Evolutionary conservation across 768 basidiomycete genomes (phyloP), one percentile per base, ranked within the genome.

Genomic region (Artomyces pyxidatus): DNA sequence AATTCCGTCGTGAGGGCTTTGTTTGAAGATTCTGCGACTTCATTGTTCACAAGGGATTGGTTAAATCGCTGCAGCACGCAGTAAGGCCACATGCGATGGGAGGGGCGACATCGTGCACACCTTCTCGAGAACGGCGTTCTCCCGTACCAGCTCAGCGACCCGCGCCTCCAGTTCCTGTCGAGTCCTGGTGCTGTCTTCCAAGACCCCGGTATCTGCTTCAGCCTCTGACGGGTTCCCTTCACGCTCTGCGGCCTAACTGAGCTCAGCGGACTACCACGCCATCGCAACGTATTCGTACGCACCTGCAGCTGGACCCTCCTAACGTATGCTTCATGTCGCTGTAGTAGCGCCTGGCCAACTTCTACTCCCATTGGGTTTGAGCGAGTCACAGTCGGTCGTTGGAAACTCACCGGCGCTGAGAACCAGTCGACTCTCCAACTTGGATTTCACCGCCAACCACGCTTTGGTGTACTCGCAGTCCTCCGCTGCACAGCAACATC

Each of bases 301-400:
- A 79, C 81, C 76, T 87, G 81, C 48, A n/a, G n/a, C n/a, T n/a
- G n/a, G n/a, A 81, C 78, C 59, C 75, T 75, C 42, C 83, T 78
- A 25, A 90, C 80, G 64, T 88, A 89, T 3, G 85, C 87, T 67
- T 94, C 92, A 61, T 94, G 90, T 51, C 84, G 72, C 59, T 87
- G 81, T 42, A 96, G 65, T 41, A 96, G 67, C 4, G 93, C 92
- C 64, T 92, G 88, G 11, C 92, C 92, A 25, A 95, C 84, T 73
- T 94, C 91, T 91, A 56, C 23, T 42, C 5, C 21, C 1, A 11
- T 19, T 17, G 16, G 19, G 4, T 4, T 45, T 7, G 42, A 16
- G 42, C 6, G 25, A 3, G 22, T 28, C 29, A 35, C 47, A 49
- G 27, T 30, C 58, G 45, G 32, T 17, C 3, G 17, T 17, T 12